Conservation (phyloP, 1,284 basidiomycete genomes). For the Macrocystidia cucumis region DNA sequence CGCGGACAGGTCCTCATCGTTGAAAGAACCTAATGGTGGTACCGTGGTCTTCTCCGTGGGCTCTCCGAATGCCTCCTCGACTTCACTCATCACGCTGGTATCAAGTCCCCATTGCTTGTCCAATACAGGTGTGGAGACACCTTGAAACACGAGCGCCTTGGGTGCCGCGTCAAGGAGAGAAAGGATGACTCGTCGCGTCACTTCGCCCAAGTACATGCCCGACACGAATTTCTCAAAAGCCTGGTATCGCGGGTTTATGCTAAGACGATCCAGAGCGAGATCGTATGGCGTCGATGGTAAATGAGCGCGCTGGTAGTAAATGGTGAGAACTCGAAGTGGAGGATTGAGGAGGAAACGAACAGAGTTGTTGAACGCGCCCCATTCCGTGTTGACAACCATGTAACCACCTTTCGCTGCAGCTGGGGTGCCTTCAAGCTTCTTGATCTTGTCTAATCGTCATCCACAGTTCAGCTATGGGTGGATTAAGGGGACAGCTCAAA, state of each 20-base stretch:
- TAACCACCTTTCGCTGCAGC: constrained; percentile 53
- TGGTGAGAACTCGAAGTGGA: not conserved
- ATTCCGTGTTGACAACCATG: constrained; percentile 98
- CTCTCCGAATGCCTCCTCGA: constrained; percentile 66
- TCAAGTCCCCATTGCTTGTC: constrained; percentile 94
- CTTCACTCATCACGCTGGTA: constrained; percentile 84
- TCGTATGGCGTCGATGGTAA: constrained; percentile 92
- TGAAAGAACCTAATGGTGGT: constrained; percentile 27
- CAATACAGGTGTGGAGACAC: constrained; percentile 62
- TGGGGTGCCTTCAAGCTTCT: constrained; percentile 67
- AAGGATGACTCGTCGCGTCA: constrained; percentile 81
- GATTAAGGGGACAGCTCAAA: too few relatives aligned
- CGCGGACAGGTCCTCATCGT: constrained; percentile 21
- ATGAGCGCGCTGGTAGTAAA: constrained; percentile 59
- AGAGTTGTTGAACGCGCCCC: constrained; percentile 92
- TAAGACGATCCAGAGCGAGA: constrained; percentile 87
- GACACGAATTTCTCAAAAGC: constrained; percentile 98
- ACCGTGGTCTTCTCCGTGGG: too few relatives aligned
- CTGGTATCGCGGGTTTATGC: constrained; percentile 91
- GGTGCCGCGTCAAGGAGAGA: constrained; percentile 81
- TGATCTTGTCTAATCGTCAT: constrained; percentile 53
- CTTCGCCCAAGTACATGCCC: constrained; percentile 98
- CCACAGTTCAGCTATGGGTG: constrained; percentile 1
- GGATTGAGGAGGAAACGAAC: constrained; percentile 35
- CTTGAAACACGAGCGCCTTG: constrained; percentile 69